A percentile compares a stretch with the other conserved stretches of the same genome.
phyloP scores from a whole-genome alignment of 192 early-diverging fungal species.

The Allomyces arbusculus region DNA sequence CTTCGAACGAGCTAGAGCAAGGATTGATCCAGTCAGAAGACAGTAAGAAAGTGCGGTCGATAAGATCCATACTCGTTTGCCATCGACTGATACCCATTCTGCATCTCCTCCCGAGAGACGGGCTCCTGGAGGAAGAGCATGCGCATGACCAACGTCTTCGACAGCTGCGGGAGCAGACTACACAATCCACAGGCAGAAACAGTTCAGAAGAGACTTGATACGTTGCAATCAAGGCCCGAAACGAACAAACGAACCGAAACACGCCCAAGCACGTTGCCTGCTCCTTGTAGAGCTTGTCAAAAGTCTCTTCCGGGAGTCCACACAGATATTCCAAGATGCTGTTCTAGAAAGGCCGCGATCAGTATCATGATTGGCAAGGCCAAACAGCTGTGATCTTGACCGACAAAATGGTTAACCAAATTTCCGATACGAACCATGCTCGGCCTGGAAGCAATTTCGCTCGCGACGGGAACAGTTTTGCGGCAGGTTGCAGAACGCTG shows the following conservation, averaged over 20 bases:
- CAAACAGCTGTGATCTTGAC: no score
- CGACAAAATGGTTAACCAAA: no score
- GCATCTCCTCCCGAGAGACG: slow-evolving; percentile 28
- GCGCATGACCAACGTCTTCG: slow-evolving; percentile 74
- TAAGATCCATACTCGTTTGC: background rate
- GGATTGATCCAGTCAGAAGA: slow-evolving; percentile 2
- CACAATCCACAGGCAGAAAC: background rate
- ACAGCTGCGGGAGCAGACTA: slow-evolving; percentile 53
- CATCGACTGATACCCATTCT: background rate
- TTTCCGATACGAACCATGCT: no score
- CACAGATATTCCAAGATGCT: no score
- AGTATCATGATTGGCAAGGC: no score
- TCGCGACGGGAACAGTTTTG: no score
- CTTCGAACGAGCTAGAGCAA: slow-evolving; percentile 26
- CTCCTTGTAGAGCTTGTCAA: slow-evolving; percentile 59
- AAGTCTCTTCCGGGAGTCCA: slow-evolving; percentile 42
- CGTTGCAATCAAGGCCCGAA: no score
- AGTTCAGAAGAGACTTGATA: background rate
- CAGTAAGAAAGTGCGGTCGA: background rate
- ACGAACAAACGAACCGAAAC: slow-evolving; percentile 35
- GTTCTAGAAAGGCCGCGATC: no score
- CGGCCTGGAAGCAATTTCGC: no score
- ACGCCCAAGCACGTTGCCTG: slow-evolving; percentile 85
- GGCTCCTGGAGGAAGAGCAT: slow-evolving; percentile 55
- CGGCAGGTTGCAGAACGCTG: no score